A percentile compares a stretch with the other conserved stretches of the same genome.
These are phyloP conservation scores for Lichtheimia ornata DNA, from an alignment of 371 early-diverging fungal species.

Conservation along the genomic window DNA sequence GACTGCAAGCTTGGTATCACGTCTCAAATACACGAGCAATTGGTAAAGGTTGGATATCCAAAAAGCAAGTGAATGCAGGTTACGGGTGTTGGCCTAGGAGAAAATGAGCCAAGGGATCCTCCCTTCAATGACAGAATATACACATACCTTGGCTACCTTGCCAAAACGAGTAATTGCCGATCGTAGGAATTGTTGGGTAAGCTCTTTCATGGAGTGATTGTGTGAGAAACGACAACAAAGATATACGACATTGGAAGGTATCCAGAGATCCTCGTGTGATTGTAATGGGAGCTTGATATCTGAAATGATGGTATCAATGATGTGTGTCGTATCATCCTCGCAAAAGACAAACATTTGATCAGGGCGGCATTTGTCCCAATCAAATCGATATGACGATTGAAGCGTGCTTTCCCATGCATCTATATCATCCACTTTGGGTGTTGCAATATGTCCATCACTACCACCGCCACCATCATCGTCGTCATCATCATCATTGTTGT, in stretches of 20 bases:
- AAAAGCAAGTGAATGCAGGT: conserved; percentile 50
- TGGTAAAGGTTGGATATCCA: conserved; percentile 84
- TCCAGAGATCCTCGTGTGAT: conserved; percentile 53
- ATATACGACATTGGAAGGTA: conserved; percentile 84
- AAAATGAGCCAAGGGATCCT: neutral
- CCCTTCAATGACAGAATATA: neutral
- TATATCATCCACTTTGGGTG: conserved; percentile 24
- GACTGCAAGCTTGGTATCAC: conserved; percentile 72
- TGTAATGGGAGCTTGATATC: conserved; percentile 46
- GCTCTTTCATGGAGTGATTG: conserved; percentile 66
- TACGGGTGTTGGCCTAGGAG: conserved; percentile 23
- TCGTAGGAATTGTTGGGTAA: conserved; percentile 64
- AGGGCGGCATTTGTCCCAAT: conserved; percentile 72
- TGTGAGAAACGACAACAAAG: conserved; percentile 87
- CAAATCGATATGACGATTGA: conserved; percentile 52
- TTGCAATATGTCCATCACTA: neutral
- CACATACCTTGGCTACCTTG: conserved; percentile 49
- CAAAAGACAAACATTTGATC: conserved; percentile 93
- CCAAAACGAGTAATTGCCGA: conserved; percentile 56
- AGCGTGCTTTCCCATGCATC: conserved; percentile 25
- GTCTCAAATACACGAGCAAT: conserved; percentile 77
- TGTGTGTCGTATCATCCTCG: conserved; percentile 57
- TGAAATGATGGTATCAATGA: conserved; percentile 67
- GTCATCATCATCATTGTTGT: neutral
- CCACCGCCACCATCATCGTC: no score